Percentiles rank a stretch among this genome's conserved stretches.
Evolutionary conservation across 768 basidiomycete genomes (phyloP).

Genomic region (Podaxis sp.): DNA sequence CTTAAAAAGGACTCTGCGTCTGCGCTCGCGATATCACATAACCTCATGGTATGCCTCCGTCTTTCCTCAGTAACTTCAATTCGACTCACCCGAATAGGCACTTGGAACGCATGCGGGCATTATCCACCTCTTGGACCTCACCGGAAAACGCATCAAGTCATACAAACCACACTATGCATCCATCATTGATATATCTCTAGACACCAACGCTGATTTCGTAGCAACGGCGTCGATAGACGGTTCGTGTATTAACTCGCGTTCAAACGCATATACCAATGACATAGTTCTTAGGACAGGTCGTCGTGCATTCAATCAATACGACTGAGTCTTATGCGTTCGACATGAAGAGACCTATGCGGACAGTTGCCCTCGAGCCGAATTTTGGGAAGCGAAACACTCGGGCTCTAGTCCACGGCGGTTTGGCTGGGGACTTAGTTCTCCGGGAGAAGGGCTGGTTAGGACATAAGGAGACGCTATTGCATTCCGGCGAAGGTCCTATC

Average conservation of each 20-base stretch:
- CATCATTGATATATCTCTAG: slow-evolving; percentile 81
- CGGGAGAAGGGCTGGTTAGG: slow-evolving; percentile 97
- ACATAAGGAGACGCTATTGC: slow-evolving; percentile 83
- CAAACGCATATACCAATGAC: slow-evolving; percentile 17
- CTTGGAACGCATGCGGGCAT: slow-evolving; percentile 94
- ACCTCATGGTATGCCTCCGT: slow-evolving; percentile 53
- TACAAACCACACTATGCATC: slow-evolving; percentile 90
- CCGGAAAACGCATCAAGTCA: slow-evolving; percentile 82
- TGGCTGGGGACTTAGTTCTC: slow-evolving; percentile 83
- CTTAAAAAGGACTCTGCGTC: slow-evolving; percentile 90
- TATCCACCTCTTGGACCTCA: slow-evolving; percentile 78
- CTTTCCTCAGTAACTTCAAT: neutral
- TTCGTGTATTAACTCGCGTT: slow-evolving; percentile 32
- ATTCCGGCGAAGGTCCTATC: slow-evolving; percentile 88
- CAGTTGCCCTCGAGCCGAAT: slow-evolving; percentile 86
- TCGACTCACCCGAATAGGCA: slow-evolving; percentile 46
- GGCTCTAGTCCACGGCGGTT: slow-evolving; percentile 87
- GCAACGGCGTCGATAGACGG: slow-evolving; percentile 94
- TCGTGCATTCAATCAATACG: slow-evolving; percentile 78
- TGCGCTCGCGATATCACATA: slow-evolving; percentile 71
- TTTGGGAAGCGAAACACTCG: slow-evolving; percentile 78
- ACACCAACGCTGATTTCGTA: slow-evolving; percentile 83
- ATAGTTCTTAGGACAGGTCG: slow-evolving; percentile 73
- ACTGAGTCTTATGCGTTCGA: slow-evolving; percentile 84
- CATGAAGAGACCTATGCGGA: slow-evolving; percentile 89